Evolutionary conservation across 768 basidiomycete species (phyloP), one percentile per base, ranked within the genome.

Genomic region (Rubroboletus pulcherrimus): DNA sequence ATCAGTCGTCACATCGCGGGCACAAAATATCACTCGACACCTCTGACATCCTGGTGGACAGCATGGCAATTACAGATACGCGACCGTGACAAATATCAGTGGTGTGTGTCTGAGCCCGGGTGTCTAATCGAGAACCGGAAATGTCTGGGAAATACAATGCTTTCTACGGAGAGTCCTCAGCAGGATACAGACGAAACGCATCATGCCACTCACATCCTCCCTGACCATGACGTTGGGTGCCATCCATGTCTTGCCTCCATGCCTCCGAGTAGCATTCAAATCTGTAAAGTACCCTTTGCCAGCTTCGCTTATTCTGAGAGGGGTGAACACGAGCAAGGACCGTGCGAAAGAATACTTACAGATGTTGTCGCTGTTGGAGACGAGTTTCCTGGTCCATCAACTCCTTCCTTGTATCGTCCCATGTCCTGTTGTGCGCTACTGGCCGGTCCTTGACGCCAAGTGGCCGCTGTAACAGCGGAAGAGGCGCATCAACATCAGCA

Each of bases 171-270:
- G 4, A 21, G 11, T 48, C 4, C n/a, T 57, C 30, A 55, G 39
- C 52, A 4, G 4, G 10, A 39, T 30, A n/a, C 12, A 29, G 10
- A 37, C 19, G 47, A 26, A 34, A 42, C 12, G 35, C 19, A 43
- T 29, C 45, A 42, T n/a, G 21, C 10, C 30, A 79, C 90, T 62
- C 66, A 95, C 95, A 61, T 96, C 92, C 75, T 93, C 91, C 30
- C 86, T 84, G 59, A 98, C 93, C 63, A 98, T 77, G 21, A 90
- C 88, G 21, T 81, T 84, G 1, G 94, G 95, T 11, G 93, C 94
- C 49, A 93, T 82, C 93, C 93, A 98, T 9, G 89, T 88, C 75
- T 98, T 98, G 15, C 96, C 96, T 15, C 93, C 94, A 62, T 93
- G 83, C 41, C 79, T 79, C 49, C 87, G 77, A 2, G 91, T 88